phyloP scores from a whole-genome alignment of 139 green algal genomes.

The Gonium pectorale region DNA sequence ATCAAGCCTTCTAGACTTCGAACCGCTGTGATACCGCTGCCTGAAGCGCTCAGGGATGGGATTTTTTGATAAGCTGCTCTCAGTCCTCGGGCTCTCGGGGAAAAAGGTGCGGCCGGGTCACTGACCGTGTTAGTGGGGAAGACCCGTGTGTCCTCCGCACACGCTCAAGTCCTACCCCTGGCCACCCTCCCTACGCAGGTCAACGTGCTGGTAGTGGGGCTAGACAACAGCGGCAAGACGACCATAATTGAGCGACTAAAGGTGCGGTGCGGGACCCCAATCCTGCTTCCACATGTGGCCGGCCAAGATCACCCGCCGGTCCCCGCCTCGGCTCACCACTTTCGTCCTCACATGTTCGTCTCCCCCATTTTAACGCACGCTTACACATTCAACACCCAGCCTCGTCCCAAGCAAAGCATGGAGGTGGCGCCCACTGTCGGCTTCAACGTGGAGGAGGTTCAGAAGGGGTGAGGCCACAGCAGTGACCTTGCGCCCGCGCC shows the following conservation, averaged over 20 bases:
- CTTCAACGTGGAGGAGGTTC: conserved; percentile 79
- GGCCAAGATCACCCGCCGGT: neutral
- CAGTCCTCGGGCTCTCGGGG: conserved; percentile 34
- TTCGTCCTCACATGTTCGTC: neutral
- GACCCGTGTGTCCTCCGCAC: too few species aligned
- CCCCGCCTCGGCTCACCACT: neutral
- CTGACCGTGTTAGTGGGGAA: too few species aligned
- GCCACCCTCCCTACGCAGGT: too few species aligned
- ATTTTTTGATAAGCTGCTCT: conserved; percentile 43
- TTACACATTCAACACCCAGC: conserved; percentile 47
- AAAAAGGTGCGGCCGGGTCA: conserved; percentile 30
- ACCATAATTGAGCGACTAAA: conserved; percentile 85
- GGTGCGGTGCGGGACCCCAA: conserved; percentile 27
- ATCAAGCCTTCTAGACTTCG: too few species aligned
- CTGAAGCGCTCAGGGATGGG: conserved; percentile 16
- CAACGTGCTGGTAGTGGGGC: conserved; percentile 82
- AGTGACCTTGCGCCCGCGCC: too few species aligned
- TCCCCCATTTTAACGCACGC: neutral
- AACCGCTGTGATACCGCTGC: too few species aligned
- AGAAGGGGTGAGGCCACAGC: conserved; percentile 63
- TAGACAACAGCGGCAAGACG: conserved; percentile 89
- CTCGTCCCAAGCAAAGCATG: conserved; percentile 52
- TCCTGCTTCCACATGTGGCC: neutral
- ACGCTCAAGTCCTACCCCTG: too few species aligned
- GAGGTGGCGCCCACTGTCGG: conserved; percentile 82